Percentiles rank a stretch among this genome's conserved stretches.
phyloP scores from a whole-genome alignment of 2,329 filamentous ascomycete species.

The Colletotrichum spaethianum region DNA sequence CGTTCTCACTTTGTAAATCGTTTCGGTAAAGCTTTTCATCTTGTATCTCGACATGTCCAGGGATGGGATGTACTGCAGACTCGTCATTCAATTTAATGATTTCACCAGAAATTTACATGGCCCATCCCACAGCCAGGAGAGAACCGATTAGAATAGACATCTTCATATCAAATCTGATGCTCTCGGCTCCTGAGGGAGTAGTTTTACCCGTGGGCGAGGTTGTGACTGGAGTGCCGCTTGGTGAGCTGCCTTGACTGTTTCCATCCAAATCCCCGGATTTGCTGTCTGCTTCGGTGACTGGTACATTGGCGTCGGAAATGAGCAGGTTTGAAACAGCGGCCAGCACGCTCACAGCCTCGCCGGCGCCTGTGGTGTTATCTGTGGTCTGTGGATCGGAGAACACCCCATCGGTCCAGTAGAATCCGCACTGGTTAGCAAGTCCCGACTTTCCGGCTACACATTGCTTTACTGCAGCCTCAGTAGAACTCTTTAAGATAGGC shows the following conservation, averaged over 20 bases:
- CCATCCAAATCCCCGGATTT: background rate
- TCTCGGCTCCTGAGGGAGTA: background rate
- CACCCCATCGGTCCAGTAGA: slow-evolving; percentile 58
- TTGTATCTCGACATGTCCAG: too few relatives aligned
- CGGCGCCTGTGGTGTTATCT: slow-evolving; percentile 62
- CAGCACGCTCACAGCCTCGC: slow-evolving; percentile 62
- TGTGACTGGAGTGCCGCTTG: background rate
- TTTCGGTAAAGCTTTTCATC: background rate
- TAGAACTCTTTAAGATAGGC: slow-evolving; percentile 61
- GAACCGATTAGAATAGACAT: background rate
- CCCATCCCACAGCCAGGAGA: background rate
- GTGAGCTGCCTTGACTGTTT: background rate
- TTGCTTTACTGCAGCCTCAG: slow-evolving; percentile 62
- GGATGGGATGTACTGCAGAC: background rate
- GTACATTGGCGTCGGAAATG: slow-evolving; percentile 42
- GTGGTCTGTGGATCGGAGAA: slow-evolving; percentile 55
- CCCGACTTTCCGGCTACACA: slow-evolving; percentile 63
- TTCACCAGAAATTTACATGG: background rate
- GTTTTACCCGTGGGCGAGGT: background rate
- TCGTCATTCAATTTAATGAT: too few relatives aligned
- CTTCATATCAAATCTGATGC: background rate
- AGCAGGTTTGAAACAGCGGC: slow-evolving; percentile 59
- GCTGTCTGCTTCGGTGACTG: background rate
- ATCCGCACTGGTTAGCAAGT: slow-evolving; percentile 56
- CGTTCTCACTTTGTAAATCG: too few relatives aligned